Base-by-base conservation (phyloP, 2,329 filamentous ascomycete genomes). In the Cordyceps militaris region DNA sequence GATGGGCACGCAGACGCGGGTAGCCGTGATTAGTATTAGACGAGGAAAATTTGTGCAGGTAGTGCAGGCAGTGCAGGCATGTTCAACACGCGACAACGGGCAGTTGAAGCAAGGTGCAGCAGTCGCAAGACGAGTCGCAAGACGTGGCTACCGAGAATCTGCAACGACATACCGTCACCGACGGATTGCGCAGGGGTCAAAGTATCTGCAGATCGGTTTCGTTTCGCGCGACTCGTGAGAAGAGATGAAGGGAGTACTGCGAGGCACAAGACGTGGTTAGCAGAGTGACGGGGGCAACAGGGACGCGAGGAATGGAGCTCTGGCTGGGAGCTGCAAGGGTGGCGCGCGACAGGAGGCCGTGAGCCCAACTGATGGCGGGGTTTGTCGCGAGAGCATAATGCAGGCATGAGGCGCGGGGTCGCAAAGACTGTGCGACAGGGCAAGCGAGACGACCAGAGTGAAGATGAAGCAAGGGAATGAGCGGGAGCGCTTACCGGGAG, bases 151-250 rank as follows among this genome's bases (percentile, higher is more conserved):
- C 64, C 68, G 62, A 63, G 66, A 63, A 64, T 65, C 63, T 63
- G 65, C 64, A 68, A 71, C 68, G 67, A 86, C 87, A 76, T 87
- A 91, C 89, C 85, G 80, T 88, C 84, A 76, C 88, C 82, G 77
- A 84, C 85, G 70, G 83, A 63, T 61, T 66, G 66, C 59, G 64
- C 62, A 61, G 63, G 81, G 71, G 78, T 79, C 74, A 85, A 83
- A 60, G 71, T 75, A 66, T 88, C 83, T 66, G 88, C 87, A 63
- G 90, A 92, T 63, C 88, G 86, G 78, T 84, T 88, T 72, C 90
- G 83, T 78, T 95, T 95, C 66, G 86, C 76, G 65, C 88, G 88
- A 71, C 89, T 85, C 63, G 85, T 73, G 70, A 76, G 78, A 72
- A 76, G 65, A 78, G 73, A 76, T 65, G 72, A 74, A 71, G 73